Conservation (phyloP, 2,329 filamentous ascomycete genomes). For the Neofusicoccum parvum region DNA sequence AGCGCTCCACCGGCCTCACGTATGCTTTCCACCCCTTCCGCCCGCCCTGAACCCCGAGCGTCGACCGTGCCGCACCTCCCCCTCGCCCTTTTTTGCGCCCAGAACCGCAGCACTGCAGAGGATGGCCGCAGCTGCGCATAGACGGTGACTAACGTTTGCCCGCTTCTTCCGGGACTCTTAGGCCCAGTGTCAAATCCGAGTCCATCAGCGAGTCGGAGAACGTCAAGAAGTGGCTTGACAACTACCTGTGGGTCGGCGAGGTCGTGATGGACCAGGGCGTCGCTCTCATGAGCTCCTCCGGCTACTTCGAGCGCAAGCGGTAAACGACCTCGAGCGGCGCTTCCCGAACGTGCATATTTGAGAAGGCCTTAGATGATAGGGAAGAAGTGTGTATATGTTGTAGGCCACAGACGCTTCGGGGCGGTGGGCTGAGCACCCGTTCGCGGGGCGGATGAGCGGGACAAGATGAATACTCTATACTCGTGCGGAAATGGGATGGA, state of each 20-base stretch:
- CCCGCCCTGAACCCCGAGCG: slow-evolving; percentile 24
- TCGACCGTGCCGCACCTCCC: slow-evolving; percentile 20
- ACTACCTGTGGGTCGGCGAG: slow-evolving; percentile 92
- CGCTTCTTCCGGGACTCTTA: slow-evolving; percentile 46
- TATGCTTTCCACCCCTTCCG: slow-evolving; percentile 59
- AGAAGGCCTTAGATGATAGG: not conserved
- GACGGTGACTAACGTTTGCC: slow-evolving; percentile 48
- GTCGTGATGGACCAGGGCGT: slow-evolving; percentile 99
- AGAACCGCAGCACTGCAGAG: not conserved
- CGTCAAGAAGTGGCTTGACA: slow-evolving; percentile 84
- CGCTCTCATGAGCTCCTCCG: slow-evolving; percentile 82
- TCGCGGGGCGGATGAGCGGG: not conserved
- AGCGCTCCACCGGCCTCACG: slow-evolving; percentile 96
- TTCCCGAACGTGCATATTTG: not conserved
- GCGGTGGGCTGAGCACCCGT: not conserved
- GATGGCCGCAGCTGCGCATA: slow-evolving; percentile 8
- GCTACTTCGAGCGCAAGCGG: slow-evolving; percentile 89
- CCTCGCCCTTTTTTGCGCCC: slow-evolving; percentile 5
- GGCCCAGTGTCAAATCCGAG: slow-evolving; percentile 84
- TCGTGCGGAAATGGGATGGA: not conserved
- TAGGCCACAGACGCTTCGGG: not conserved
- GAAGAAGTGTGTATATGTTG: not conserved
- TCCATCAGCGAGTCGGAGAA: slow-evolving; percentile 82
- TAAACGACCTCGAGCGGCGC: slow-evolving; percentile 39
- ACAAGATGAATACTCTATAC: not conserved